phyloP scores from a whole-genome alignment of 768 basidiomycete species.

The Suillus subalutaceus region DNA sequence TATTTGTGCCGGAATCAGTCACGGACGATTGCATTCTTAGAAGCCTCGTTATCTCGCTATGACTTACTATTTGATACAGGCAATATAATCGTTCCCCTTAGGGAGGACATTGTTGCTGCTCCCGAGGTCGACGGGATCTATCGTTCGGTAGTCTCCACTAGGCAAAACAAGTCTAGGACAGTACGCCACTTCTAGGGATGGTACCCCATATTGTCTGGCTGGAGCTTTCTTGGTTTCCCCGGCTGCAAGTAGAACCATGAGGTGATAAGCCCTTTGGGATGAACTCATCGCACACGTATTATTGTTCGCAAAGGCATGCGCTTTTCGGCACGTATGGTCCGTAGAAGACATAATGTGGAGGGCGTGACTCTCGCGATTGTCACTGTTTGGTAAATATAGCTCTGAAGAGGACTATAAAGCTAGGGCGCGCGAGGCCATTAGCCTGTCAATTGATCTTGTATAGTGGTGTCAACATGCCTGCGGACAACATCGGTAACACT shows the following conservation, averaged over 20 bases:
- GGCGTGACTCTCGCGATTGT: constrained; percentile 10
- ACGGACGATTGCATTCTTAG: constrained; percentile 61
- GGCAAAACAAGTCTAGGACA: background rate
- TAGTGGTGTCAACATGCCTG: constrained; percentile 46
- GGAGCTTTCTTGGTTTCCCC: constrained; percentile 61
- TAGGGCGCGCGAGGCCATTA: background rate
- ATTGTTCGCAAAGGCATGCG: background rate
- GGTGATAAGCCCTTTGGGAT: background rate
- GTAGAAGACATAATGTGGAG: background rate
- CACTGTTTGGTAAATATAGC: constrained; percentile 8
- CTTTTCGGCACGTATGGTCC: background rate
- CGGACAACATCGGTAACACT: constrained; percentile 54
- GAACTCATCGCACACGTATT: background rate
- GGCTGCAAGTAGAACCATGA: constrained; percentile 38
- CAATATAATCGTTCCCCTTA: constrained; percentile 63
- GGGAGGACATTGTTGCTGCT: constrained; percentile 58
- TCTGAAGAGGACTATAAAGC: constrained; percentile 9
- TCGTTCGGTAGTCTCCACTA: background rate
- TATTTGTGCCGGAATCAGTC: constrained; percentile 76
- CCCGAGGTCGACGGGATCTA: constrained; percentile 58
- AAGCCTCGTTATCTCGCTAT: constrained; percentile 26
- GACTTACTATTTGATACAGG: constrained; percentile 32
- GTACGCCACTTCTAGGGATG: constrained; percentile 59
- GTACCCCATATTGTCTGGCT: constrained; percentile 63
- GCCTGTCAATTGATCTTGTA: background rate